Evolutionary conservation across 2,329 filamentous ascomycete genomes (phyloP).

Genomic region (Diaporthe sp.): DNA sequence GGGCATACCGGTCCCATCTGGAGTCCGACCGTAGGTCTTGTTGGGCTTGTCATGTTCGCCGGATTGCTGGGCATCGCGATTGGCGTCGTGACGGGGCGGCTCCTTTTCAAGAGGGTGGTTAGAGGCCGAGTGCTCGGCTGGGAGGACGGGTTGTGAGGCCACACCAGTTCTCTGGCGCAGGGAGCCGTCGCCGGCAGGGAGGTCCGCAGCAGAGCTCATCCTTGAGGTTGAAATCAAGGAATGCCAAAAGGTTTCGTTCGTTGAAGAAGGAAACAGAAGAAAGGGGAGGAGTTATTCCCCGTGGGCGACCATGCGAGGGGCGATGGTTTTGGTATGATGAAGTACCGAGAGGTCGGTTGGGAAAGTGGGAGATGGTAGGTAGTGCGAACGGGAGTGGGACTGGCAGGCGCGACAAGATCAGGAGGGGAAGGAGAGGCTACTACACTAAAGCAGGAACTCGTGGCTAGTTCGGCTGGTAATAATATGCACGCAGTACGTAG

Average conservation of each 20-base stretch:
- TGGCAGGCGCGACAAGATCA: constrained; percentile 8
- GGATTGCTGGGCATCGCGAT: constrained; percentile 29
- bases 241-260: constrained; percentile 18
- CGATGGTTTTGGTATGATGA: constrained; percentile 12
- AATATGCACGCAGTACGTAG: too few species aligned
- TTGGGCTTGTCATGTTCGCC: constrained; percentile 53
- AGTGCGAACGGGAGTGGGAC: background rate
- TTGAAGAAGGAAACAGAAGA: constrained; percentile 31
- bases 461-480: constrained; percentile 14
- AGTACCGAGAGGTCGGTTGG: background rate
- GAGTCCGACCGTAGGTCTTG: constrained; percentile 92
- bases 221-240: constrained; percentile 40
- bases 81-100: constrained; percentile 27
- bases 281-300: constrained; percentile 7
- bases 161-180: constrained; percentile 38
- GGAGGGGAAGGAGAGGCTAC: constrained; percentile 1
- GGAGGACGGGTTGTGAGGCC: constrained; percentile 4
- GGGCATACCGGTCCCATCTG: constrained; percentile 83
- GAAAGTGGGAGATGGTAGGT: background rate
- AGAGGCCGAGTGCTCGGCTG: constrained; percentile 29
- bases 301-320: constrained; percentile 12
- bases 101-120: constrained; percentile 29
- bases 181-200: constrained; percentile 47
- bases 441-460: constrained; percentile 30
- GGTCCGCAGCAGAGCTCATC: constrained; percentile 43